Base-by-base conservation (phyloP, 331 rosid species). In the Prunus yedoensis region DNA sequence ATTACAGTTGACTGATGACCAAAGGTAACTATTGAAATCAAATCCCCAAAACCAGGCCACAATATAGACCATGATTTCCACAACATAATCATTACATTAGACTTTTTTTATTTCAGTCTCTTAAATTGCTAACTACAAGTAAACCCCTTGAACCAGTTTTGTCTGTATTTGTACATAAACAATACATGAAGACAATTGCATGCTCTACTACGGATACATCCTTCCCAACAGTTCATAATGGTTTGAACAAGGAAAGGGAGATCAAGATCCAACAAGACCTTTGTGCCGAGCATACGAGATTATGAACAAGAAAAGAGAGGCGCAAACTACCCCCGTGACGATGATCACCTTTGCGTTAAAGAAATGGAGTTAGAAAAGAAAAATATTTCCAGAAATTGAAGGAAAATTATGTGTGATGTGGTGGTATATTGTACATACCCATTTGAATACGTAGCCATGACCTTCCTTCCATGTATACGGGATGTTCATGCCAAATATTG, bases 401-500 rank as follows among this genome's bases (percentile, higher is more conserved):
- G 46, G 5, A 63, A 38, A 35, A 32, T 16, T 63, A 32, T 17
- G 46, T 35, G 46, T 10, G 30, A 0, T 60, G 66, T 27, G 43
- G 66, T 0, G 43, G 66, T 27, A 60, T 57, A 12, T 21, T 41
- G 30, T 66, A 79, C 90, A 2, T 83, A 94, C 98, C 97, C 94
- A 93, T 91, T 91, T 93, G 69, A 90, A 93, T 62, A 86, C 4
- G 67, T 93, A 41, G 51, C 63, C 91, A 66, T 93, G 97, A 58
- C 71, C 82, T 11, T 80, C 49, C 9, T 49, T 88, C 98, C 96
- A 93, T 1, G 91, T 83, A 77, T 85, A 89, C 13, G 90, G 95
- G 69, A 93, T 88, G 83, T 93, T 93, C 90, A 91, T 91, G 52
- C 98, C 98, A 83, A 93, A 93, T 68, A 93, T 90, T 71, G 98